A percentile compares a stretch with the other conserved stretches of the same genome.
Evolutionary conservation across 2,329 filamentous ascomycete species (phyloP).

Genomic region (Ascochyta koolunga): DNA sequence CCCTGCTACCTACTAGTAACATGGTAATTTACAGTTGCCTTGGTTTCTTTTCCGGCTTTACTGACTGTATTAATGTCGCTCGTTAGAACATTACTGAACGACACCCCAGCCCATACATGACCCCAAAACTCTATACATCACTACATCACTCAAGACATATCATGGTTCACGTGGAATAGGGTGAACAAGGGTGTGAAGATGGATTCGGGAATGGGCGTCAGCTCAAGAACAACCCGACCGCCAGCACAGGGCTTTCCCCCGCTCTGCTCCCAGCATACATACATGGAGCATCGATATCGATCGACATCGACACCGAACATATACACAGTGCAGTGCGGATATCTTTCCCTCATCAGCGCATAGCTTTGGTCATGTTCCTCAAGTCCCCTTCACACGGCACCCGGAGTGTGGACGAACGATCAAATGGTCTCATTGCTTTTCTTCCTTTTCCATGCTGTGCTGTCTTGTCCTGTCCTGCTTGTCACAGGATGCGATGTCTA

Average conservation of each 20-base stretch:
- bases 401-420: conserved; percentile 4
- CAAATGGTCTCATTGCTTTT: conserved; percentile 35
- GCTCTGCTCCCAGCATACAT: conserved; percentile 31
- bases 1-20: too few relatives aligned
- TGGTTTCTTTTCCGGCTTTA: too few relatives aligned
- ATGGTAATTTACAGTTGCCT: too few relatives aligned
- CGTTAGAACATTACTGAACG: too few relatives aligned
- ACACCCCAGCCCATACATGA: too few relatives aligned
- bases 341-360: conserved; percentile 99
- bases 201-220: conserved; percentile 68
- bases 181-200: not conserved
- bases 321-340: conserved; percentile 62
- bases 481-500: conserved; percentile 49
- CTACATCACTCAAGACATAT: too few relatives aligned
- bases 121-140: too few relatives aligned
- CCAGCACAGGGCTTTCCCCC: conserved; percentile 99
- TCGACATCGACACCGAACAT: not conserved
- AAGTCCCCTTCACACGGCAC: not conserved
- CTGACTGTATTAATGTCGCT: too few relatives aligned
- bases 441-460: conserved; percentile 36
- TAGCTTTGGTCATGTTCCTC: conserved; percentile 50
- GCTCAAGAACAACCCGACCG: conserved; percentile 81
- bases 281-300: conserved; percentile 4
- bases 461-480: conserved; percentile 31
- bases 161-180: too few relatives aligned